A percentile compares a stretch with the other conserved stretches of the same genome.
Evolutionary conservation across 1,284 basidiomycete species (phyloP).

Genomic region (Fomes fomentarius): DNA sequence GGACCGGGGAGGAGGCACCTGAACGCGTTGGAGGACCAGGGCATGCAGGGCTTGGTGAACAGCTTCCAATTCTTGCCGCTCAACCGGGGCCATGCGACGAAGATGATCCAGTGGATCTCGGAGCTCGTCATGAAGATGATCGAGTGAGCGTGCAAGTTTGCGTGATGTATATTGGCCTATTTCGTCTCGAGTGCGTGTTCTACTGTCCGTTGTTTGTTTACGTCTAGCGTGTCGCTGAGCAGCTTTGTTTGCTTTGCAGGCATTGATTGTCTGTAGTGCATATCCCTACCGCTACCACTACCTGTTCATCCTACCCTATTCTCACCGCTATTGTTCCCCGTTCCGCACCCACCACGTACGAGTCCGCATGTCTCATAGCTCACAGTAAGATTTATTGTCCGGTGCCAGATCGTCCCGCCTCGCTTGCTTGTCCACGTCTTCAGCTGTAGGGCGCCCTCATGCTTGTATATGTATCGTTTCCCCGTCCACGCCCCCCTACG

Average conservation of each 20-base stretch:
- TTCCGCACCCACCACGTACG: background rate
- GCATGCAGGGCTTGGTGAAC: slow-evolving; percentile 72
- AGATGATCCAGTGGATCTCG: slow-evolving; percentile 76
- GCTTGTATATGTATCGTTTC: background rate
- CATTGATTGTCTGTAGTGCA: slow-evolving; percentile 18
- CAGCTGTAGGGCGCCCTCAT: background rate
- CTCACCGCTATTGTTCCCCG: background rate
- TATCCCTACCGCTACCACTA: slow-evolving; percentile 6
- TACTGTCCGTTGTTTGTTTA: background rate
- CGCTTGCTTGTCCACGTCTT: background rate
- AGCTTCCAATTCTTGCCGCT: slow-evolving; percentile 69
- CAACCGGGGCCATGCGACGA: slow-evolving; percentile 57
- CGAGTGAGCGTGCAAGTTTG: no score
- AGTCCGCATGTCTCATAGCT: background rate
- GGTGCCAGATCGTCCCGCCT: slow-evolving; percentile 6
- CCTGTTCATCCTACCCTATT: slow-evolving; percentile 10
- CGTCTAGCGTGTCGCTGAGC: background rate
- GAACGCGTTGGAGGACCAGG: slow-evolving; percentile 64
- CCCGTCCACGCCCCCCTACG: no score
- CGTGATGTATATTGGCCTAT: no score
- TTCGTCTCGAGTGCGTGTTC: no score
- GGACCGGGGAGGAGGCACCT: slow-evolving; percentile 50
- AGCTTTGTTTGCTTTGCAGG: slow-evolving; percentile 4
- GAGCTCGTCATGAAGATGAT: slow-evolving; percentile 63
- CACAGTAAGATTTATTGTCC: background rate